Evolutionary conservation across 768 basidiomycete genomes (phyloP).

Genomic region (Podaxis carcinomalis): DNA sequence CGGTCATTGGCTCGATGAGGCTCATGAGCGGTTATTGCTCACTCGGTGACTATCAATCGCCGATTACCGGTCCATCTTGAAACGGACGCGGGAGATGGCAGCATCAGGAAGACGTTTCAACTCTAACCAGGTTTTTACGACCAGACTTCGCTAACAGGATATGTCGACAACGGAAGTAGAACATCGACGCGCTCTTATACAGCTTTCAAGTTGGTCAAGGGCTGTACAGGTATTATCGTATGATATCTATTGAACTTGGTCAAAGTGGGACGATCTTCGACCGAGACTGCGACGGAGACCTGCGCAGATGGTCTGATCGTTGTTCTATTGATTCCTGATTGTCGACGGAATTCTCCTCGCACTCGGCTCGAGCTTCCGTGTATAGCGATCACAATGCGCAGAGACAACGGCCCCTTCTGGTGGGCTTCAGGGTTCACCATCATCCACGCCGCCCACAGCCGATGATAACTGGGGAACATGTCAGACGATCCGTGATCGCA

Average conservation of each 20-base stretch:
- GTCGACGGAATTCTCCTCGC: not conserved
- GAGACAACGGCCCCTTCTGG: not conserved
- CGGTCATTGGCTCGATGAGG: not conserved
- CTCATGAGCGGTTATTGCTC: not conserved
- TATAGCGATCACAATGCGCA: not conserved
- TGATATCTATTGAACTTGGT: not conserved
- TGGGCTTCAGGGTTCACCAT: not conserved
- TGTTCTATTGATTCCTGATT: not conserved
- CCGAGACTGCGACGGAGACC: not conserved
- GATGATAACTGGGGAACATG: not conserved
- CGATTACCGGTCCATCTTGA: not conserved
- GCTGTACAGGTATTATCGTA: too few species aligned
- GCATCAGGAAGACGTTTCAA: not conserved
- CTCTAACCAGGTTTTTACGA: not conserved
- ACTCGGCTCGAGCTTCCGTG: not conserved
- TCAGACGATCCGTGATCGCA: not conserved
- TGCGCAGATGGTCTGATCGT: not conserved
- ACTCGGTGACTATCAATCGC: not conserved
- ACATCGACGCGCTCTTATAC: too few species aligned
- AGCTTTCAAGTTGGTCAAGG: too few species aligned
- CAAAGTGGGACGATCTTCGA: constrained; percentile 12
- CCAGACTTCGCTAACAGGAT: too few species aligned
- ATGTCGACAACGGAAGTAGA: too few species aligned
- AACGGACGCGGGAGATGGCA: not conserved
- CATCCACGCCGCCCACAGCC: not conserved